A percentile compares a stretch with the other conserved stretches of the same genome.
Evolutionary conservation across 1,139 yeast species (phyloP).

Genomic region (Protomyces lactucae-debilis): DNA sequence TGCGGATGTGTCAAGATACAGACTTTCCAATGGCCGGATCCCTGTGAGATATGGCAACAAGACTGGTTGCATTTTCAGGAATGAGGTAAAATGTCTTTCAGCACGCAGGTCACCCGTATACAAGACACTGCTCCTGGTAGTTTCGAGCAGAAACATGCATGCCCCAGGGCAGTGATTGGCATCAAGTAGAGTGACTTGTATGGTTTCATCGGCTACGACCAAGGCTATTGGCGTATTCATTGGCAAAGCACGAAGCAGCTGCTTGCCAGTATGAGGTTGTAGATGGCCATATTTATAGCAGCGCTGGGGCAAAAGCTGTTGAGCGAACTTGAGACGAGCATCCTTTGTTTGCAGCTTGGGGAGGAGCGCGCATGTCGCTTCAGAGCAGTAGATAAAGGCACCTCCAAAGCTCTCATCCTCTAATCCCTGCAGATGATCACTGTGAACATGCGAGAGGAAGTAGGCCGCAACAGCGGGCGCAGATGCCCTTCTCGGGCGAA

Average conservation of each 20-base stretch:
- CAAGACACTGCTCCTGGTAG: conserved; percentile 41
- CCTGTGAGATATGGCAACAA: conserved; percentile 36
- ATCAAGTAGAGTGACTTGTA: conserved; percentile 39
- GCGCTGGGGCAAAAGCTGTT: conserved; percentile 6
- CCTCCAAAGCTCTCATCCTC: conserved; percentile 43
- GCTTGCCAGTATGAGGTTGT: conserved; percentile 8
- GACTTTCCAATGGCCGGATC: conserved; percentile 42
- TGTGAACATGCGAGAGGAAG: conserved; percentile 54
- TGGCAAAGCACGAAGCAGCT: conserved; percentile 32
- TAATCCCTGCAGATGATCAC: conserved; percentile 55
- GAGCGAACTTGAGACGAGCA: conserved; percentile 17
- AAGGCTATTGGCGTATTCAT: conserved; percentile 34
- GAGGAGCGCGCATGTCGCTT: conserved; percentile 43
- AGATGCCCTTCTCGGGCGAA: conserved; percentile 37
- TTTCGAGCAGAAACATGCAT: conserved; percentile 52
- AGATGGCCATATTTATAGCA: conserved; percentile 28
- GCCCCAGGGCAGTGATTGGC: conserved; percentile 64
- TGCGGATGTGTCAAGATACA: conserved; percentile 51
- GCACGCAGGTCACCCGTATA: conserved; percentile 60
- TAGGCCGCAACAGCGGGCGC: conserved; percentile 37
- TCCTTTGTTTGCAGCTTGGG: conserved; percentile 25
- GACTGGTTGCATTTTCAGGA: conserved; percentile 48
- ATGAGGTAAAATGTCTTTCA: conserved; percentile 47
- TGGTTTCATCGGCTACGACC: conserved; percentile 29
- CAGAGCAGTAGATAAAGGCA: conserved; percentile 48